Evolutionary conservation across 1,284 basidiomycete genomes (phyloP), one percentile per base, ranked within the genome.

Genomic region (Malassezia psittaci): DNA sequence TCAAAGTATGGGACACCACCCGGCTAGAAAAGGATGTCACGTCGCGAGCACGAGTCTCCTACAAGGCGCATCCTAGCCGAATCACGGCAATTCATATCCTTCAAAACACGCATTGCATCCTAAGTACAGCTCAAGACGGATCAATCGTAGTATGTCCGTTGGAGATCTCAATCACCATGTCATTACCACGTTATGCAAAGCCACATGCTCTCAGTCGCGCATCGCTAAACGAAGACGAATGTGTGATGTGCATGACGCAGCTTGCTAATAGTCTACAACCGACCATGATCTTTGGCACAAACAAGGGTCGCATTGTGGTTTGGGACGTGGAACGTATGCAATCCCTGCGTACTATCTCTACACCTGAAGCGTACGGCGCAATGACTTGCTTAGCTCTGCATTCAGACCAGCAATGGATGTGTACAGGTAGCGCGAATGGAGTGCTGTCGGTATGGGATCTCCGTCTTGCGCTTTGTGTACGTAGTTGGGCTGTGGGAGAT

Each of bases 371-470:
- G 66, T 81, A 83, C 57, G 93, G 93, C 0, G 83, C 89, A 0
- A 86, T 96, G 50, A 86, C 88, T 0, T 83, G 84, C 46, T 75
- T 94, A 49, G 93, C 88, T 63, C 75, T 89, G 35, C 88, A 91
- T 68, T 34, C 47, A 10, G 81, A 82, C 24, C 82, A 82, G 24
- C 82, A 86, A 4, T 96, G 93, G 93, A 78, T 90, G 35, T 79
- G 93, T 6, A 83, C 87, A 32, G 91, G 89, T 1, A 93, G 91
- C 0, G 82, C 85, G 2, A 82, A 82, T 1, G 93, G 93, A 5
- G 81, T 85, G 9, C 77, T 96, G 7, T 83, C 85, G 3, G 79
- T 96, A 1, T 96, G 91, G 90, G 93, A 98, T 76, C 81, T 90
- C 48, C 83, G 93, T 2, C 96, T 96, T 64, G 88, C 89, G 0